Conservation (phyloP, 768 basidiomycete genomes). For the Phanerochaete sordida region DNA sequence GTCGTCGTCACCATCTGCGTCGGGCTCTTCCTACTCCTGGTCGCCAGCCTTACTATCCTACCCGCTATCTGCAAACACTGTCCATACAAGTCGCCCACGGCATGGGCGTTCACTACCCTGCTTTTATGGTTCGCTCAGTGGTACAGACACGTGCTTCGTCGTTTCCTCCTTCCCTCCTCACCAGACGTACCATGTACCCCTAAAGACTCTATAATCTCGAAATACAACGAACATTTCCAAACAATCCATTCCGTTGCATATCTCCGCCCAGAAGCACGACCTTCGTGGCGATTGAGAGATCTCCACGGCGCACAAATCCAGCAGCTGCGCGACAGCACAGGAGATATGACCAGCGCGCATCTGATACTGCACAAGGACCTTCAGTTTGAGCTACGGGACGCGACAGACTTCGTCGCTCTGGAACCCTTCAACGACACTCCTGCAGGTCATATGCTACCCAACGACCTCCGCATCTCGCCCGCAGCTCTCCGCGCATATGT, state of each 20-base stretch:
- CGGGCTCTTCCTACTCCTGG: background rate
- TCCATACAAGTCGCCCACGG: constrained; percentile 3
- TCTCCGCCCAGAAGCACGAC: background rate
- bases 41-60: background rate
- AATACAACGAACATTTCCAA: background rate
- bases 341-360: background rate
- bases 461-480: background rate
- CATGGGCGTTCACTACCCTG: background rate
- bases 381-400: background rate
- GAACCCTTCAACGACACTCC: no score
- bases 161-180: background rate
- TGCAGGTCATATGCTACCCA: no score
- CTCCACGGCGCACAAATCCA: background rate
- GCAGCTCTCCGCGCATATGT: background rate
- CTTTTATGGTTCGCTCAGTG: background rate
- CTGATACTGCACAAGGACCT: background rate
- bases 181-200: background rate
- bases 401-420: background rate
- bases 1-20: background rate
- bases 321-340: background rate
- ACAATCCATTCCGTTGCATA: background rate
- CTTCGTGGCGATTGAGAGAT: background rate
- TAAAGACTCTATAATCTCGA: background rate
- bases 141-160: background rate
- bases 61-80: background rate